A percentile compares a stretch with the other conserved stretches of the same genome.
Evolutionary conservation across 495 filamentous ascomycete species (phyloP).

Genomic region (Sordaria brevicollis): DNA sequence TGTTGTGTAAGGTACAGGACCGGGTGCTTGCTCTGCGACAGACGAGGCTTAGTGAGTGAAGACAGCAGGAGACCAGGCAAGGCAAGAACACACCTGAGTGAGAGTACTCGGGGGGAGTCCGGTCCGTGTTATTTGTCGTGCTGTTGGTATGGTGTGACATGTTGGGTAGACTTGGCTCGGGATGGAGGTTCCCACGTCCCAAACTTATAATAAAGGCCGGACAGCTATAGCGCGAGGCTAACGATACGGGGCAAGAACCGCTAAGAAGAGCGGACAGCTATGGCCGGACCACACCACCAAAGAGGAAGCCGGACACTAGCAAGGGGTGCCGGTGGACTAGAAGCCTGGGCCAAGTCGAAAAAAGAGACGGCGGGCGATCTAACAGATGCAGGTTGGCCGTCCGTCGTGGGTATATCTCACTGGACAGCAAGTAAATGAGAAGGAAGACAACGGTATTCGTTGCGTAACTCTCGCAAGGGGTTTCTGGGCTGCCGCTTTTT

Average conservation of each 20-base stretch:
- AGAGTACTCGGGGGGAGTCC: constrained; percentile 84
- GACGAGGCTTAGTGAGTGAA: constrained; percentile 62
- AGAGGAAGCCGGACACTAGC: background rate
- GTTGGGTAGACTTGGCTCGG: background rate
- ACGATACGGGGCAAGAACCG: background rate
- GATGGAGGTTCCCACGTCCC: background rate
- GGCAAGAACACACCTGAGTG: constrained; percentile 97
- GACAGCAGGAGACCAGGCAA: constrained; percentile 57
- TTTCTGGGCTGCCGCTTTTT: no score
- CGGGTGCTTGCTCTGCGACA: constrained; percentile 73
- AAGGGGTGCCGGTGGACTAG: background rate
- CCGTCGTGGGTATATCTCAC: background rate
- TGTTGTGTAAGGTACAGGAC: constrained; percentile 54
- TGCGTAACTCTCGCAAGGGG: background rate
- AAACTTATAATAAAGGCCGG: background rate
- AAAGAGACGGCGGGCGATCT: background rate
- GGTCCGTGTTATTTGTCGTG: constrained; percentile 47
- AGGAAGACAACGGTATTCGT: background rate
- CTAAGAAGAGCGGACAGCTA: background rate
- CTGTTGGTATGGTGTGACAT: background rate
- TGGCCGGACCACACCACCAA: background rate
- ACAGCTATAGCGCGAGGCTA: background rate
- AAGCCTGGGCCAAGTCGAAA: background rate
- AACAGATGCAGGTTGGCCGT: background rate
- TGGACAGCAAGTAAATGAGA: background rate